Conservation (phyloP, 305 asterid genomes). For the Fraxinus dipetala region DNA sequence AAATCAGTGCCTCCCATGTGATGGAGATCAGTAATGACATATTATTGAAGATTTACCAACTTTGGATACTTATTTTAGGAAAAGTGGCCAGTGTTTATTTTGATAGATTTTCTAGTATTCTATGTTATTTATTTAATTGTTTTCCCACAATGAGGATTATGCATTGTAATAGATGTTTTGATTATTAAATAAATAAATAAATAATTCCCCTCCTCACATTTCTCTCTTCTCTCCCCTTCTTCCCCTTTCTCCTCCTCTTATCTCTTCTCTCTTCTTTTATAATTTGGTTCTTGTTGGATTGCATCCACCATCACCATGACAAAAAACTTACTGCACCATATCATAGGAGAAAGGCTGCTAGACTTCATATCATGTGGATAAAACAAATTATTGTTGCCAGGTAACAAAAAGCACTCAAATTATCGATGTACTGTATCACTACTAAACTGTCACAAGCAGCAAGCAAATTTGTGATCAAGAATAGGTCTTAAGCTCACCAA, state of each 20-base stretch:
- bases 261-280: background rate
- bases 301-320: background rate
- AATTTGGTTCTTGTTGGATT: background rate
- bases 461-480: background rate
- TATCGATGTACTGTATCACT: conserved; percentile 6
- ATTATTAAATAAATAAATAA: no score
- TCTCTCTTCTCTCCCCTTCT: background rate
- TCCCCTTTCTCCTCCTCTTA: background rate
- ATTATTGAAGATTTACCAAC: background rate
- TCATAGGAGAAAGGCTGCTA: background rate
- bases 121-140: background rate
- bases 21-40: background rate
- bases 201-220: background rate
- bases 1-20: background rate
- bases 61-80: background rate
- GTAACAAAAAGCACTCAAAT: conserved; percentile 8
- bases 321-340: background rate
- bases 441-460: conserved; percentile 4
- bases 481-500: conserved; percentile 9
- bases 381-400: conserved; percentile 7
- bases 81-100: background rate
- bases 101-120: background rate
- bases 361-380: background rate
- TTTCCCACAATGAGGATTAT: background rate
- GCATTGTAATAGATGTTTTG: background rate